Evolutionary conservation across 2,329 filamentous ascomycete species (phyloP), one percentile per base, ranked within the genome.

Genomic region (Aplosporella prunicola): DNA sequence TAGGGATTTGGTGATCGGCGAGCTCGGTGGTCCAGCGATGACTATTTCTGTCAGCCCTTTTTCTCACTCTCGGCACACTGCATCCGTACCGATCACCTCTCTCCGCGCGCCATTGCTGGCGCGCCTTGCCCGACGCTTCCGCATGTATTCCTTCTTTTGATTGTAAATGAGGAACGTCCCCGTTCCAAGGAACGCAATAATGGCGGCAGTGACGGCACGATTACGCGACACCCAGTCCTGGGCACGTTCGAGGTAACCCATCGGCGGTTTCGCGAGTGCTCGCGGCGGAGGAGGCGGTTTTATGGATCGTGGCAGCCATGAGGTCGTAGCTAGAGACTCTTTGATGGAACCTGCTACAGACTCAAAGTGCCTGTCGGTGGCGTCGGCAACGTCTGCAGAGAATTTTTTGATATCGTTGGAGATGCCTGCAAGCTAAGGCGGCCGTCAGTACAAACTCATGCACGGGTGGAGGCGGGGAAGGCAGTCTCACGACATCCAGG

Each of bases 21-120:
- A 78, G 33, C 80, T 76, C 2, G 86, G 82, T 14, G 85, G 87
- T n/a, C 89, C 89, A 15, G 87, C 87, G 44, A 96, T 74, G 18
- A 96, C 82, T 56, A 78, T 67, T 14, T 24, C 23, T 25, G 42
- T 51, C 32, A 49, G 43, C 35, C 28, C 11, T 4, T 18, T n/a
- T 17, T 31, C 17, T 11, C 14, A n/a, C 29, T 17, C 29, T 14
- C 15, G 15, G 34, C 20, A 36, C 16, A 13, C 14, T 24, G 17
- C 27, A 9, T 39, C 11, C 63, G 43, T 60, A 71, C 68, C 68
- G 24, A 81, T 70, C 37, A 96, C 89, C 60, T 98, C 91, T 45
- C 80, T 78, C 36, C 91, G 74, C 4, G 84, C 85, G 16, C 91
- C 91, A 62, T 86, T 93, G 33, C 73, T 71, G 3, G 86, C 83